These are phyloP conservation scores for Teratosphaeriaceae sp. DNA, from an alignment of 2,329 filamentous ascomycete genomes.

Conservation along the genomic window DNA sequence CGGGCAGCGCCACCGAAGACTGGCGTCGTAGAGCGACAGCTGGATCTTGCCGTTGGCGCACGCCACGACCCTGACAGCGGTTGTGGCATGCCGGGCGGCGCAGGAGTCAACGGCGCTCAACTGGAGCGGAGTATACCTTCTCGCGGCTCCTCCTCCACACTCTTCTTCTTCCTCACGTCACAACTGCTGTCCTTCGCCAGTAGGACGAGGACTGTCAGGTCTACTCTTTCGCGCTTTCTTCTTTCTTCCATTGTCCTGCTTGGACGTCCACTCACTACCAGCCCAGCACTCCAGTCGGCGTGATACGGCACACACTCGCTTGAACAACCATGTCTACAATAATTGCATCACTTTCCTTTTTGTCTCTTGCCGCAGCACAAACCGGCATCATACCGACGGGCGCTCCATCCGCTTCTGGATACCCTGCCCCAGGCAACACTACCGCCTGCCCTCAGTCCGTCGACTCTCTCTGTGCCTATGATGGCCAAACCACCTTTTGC, in stretches of 20 bases:
- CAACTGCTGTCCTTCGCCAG: not conserved
- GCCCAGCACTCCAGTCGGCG: constrained; percentile 2
- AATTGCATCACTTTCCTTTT: constrained; percentile 3
- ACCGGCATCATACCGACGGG: not conserved
- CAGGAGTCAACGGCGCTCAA: constrained; percentile 1
- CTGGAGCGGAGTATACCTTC: not conserved
- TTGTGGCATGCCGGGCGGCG: not conserved
- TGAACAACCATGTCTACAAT: constrained; percentile 4
- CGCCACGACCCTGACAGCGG: not conserved
- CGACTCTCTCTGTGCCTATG: constrained; percentile 4
- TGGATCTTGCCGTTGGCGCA: not conserved
- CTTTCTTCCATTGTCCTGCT: constrained; percentile 1
- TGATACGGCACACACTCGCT: constrained; percentile 6
- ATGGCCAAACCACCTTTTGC: constrained; percentile 7
- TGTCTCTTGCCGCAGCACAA: constrained; percentile 1
- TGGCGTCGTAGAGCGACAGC: not conserved
- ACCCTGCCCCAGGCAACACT: constrained; percentile 3
- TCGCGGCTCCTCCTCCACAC: not conserved
- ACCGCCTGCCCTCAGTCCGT: constrained; percentile 4
- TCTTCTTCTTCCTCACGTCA: not conserved
- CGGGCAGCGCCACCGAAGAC: not conserved
- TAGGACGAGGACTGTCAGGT: not conserved
- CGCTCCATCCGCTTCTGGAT: constrained; percentile 2
- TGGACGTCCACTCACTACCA: constrained; percentile 7
- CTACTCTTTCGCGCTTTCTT: not conserved